Evolutionary conservation across 2,329 filamentous ascomycete species (phyloP).

Genomic region (Bipolaris zeicola): DNA sequence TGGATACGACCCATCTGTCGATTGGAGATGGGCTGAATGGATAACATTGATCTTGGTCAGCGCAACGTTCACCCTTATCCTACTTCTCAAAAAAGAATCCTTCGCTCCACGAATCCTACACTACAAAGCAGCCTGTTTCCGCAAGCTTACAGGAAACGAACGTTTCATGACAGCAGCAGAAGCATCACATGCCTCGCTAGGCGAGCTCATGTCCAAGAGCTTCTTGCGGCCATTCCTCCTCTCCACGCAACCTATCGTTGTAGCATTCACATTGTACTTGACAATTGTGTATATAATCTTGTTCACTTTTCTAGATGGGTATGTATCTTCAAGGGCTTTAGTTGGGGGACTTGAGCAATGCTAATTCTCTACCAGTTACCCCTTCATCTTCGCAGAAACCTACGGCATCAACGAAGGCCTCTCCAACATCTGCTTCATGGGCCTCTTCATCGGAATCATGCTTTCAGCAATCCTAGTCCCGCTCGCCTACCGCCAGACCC

Average conservation of each 20-base stretch:
- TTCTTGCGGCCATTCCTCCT: conserved; percentile 54
- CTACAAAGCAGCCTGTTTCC: conserved; percentile 46
- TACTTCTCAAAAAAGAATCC: conserved; percentile 30
- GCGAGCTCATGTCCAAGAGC: conserved; percentile 34
- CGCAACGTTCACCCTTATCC: conserved; percentile 11
- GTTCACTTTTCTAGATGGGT: conserved; percentile 61
- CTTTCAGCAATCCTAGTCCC: conserved; percentile 50
- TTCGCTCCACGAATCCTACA: conserved; percentile 27
- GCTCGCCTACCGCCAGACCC: conserved; percentile 45
- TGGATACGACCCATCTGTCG: conserved; percentile 19
- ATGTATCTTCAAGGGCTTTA: conserved; percentile 28
- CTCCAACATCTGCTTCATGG: conserved; percentile 56
- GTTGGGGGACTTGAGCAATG: too few relatives aligned
- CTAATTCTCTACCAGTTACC: conserved; percentile 3
- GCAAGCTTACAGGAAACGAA: conserved; percentile 44
- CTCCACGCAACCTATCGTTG: conserved; percentile 52
- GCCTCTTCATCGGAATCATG: conserved; percentile 53
- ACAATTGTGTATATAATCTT: conserved; percentile 61
- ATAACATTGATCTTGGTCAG: conserved; percentile 31
- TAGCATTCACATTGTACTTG: conserved; percentile 58
- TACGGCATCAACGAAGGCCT: conserved; percentile 55
- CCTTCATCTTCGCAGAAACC: conserved; percentile 58
- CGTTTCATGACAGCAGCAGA: conserved; percentile 56
- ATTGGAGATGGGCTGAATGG: conserved; percentile 39
- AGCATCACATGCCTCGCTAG: conserved; percentile 47